These are phyloP conservation scores for Lachnellula suecica DNA, from an alignment of 2,329 filamentous ascomycete species.

Conservation along the genomic window DNA sequence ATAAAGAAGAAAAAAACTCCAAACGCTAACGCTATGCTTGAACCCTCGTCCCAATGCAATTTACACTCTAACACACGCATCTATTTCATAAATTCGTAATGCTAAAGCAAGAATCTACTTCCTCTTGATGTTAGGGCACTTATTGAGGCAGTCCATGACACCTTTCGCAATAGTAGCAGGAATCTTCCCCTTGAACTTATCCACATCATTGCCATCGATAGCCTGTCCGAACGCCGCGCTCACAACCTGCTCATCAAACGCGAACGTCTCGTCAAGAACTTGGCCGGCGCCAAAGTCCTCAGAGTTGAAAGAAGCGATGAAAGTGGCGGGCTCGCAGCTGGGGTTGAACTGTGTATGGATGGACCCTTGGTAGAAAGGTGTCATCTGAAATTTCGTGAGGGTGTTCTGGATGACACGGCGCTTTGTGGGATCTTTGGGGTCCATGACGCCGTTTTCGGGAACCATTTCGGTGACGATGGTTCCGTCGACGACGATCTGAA, in stretches of 20 bases:
- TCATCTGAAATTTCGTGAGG: conserved; percentile 46
- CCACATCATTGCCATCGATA: conserved; percentile 46
- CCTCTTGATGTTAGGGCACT: conserved; percentile 37
- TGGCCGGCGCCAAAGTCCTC: conserved; percentile 55
- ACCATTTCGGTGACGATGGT: conserved; percentile 51
- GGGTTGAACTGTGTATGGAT: conserved; percentile 59
- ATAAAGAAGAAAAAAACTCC: not conserved
- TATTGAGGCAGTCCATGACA: conserved; percentile 51
- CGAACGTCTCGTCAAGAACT: conserved; percentile 49
- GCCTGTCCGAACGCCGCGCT: conserved; percentile 46
- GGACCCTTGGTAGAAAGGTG: conserved; percentile 53
- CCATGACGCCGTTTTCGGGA: conserved; percentile 49
- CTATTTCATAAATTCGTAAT: not conserved
- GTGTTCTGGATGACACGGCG: conserved; percentile 41
- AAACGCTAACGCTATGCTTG: not conserved
- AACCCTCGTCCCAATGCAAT: not conserved
- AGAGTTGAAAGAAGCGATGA: conserved; percentile 47
- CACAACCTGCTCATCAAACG: conserved; percentile 45
- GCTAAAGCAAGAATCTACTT: not conserved
- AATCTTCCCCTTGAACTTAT: conserved; percentile 41
- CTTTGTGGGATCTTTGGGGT: conserved; percentile 23
- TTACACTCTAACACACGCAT: not conserved
- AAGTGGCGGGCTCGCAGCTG: conserved; percentile 48
- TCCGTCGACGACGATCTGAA: conserved; percentile 51
- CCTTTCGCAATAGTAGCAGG: conserved; percentile 51